These are phyloP conservation scores for Fraxinus paxiana DNA, from an alignment of 305 asterid species.

Conservation along the genomic window DNA sequence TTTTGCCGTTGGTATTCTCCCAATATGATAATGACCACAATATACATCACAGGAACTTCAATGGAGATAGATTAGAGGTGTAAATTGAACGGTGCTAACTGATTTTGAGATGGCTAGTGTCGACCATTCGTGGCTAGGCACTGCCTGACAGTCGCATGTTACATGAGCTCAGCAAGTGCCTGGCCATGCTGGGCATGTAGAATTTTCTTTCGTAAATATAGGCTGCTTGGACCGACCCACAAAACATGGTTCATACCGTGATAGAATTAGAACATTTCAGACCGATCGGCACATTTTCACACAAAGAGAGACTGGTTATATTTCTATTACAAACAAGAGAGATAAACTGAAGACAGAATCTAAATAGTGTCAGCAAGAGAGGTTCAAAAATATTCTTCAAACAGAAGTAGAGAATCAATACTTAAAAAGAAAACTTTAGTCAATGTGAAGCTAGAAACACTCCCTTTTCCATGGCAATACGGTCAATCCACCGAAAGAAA, in stretches of 20 bases:
- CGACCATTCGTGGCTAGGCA: neutral
- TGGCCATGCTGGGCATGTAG: neutral
- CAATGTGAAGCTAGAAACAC: neutral
- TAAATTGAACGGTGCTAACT: neutral
- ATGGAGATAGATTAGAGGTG: neutral
- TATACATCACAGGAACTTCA: neutral
- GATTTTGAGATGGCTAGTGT: neutral
- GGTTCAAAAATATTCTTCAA: constrained; percentile 6
- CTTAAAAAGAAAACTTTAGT: neutral
- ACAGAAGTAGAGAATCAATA: constrained; percentile 19
- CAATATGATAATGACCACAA: neutral
- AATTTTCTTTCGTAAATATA: neutral
- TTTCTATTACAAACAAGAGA: neutral
- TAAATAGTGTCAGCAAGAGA: neutral
- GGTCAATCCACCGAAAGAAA: constrained; percentile 4
- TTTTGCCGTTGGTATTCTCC: constrained; percentile 12
- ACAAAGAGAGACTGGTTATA: neutral
- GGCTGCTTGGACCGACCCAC: neutral
- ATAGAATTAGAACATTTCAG: neutral
- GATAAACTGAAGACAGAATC: neutral
- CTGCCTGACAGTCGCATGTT: neutral
- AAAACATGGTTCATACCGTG: neutral
- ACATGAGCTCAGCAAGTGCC: neutral
- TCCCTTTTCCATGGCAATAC: neutral
- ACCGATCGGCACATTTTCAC: neutral